phyloP scores from a whole-genome alignment of 306 rosid genomes.

The Cyclanthera cordifolia region DNA sequence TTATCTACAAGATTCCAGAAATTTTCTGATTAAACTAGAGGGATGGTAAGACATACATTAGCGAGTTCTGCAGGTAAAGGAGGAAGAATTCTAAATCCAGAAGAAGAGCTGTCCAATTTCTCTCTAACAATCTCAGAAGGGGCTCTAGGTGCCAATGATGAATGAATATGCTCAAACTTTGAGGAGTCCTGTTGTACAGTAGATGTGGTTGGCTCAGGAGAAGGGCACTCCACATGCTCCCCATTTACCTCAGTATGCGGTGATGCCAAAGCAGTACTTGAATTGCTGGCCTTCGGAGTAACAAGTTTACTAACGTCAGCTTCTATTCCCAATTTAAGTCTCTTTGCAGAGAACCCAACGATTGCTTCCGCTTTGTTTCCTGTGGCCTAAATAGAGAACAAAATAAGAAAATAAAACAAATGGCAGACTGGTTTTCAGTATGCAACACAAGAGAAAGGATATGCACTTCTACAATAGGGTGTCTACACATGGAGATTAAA shows the following conservation, averaged over 20 bases:
- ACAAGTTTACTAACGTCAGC: constrained; percentile 42
- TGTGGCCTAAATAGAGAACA: constrained; percentile 44
- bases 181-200: constrained; percentile 35
- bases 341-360: constrained; percentile 56
- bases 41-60: constrained; percentile 41
- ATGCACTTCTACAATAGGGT: neutral
- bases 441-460: neutral
- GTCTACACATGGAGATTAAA: neutral
- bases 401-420: neutral
- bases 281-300: constrained; percentile 41
- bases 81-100: constrained; percentile 60
- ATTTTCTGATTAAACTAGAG: neutral
- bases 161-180: constrained; percentile 35
- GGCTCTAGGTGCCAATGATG: constrained; percentile 9
- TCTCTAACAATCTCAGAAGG: constrained; percentile 40
- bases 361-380: constrained; percentile 54
- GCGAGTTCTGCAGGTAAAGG: constrained; percentile 72
- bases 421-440: neutral
- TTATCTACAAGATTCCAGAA: neutral
- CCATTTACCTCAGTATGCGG: constrained; percentile 31
- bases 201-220: constrained; percentile 48
- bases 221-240: constrained; percentile 30
- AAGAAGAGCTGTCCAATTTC: constrained; percentile 71
- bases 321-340: constrained; percentile 42
- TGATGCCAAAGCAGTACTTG: constrained; percentile 28